Conservation (phyloP, 2,329 filamentous ascomycete species). For the Parastagonospora avenae region DNA sequence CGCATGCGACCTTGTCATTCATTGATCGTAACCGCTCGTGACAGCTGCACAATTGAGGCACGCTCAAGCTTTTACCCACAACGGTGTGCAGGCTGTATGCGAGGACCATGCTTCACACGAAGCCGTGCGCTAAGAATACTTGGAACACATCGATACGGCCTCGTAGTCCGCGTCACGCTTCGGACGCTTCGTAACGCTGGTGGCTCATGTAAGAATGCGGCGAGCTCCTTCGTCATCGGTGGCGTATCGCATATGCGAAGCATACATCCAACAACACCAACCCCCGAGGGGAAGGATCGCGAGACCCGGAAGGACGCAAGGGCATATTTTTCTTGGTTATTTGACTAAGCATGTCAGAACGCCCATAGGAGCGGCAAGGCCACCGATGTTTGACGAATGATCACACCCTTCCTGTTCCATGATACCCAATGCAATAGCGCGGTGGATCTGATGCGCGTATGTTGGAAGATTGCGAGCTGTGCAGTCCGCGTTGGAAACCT, state of each 20-base stretch:
- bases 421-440: no score
- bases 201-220: constrained; percentile 3
- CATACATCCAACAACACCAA: background rate
- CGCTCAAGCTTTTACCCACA: background rate
- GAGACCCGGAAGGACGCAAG: no score
- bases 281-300: background rate
- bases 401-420: no score
- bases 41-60: no score
- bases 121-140: background rate
- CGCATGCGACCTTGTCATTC: no score
- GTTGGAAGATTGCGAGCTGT: no score
- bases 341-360: background rate
- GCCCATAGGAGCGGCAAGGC: background rate
- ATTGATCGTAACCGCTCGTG: no score
- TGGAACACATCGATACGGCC: background rate
- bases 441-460: no score
- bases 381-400: background rate
- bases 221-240: background rate
- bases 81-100: background rate
- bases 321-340: no score
- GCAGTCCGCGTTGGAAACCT: no score
- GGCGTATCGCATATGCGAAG: background rate
- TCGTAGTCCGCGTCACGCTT: background rate
- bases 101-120: background rate
- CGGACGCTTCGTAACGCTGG: background rate